These are phyloP conservation scores for Talaromyces thailandensis DNA, from an alignment of 495 filamentous ascomycete genomes.

Conservation along the genomic window DNA sequence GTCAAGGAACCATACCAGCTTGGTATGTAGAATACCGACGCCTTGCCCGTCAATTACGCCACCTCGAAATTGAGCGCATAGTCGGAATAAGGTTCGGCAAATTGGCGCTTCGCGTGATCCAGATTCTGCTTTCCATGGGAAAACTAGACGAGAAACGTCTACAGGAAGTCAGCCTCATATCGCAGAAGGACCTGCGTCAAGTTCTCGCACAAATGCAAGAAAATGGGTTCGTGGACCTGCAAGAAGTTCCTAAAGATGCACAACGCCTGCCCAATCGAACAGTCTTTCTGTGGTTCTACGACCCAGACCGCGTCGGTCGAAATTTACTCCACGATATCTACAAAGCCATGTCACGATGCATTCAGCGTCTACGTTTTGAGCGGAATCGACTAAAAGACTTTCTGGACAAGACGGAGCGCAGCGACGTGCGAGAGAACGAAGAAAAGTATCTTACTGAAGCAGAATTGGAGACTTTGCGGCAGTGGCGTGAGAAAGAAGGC, in stretches of 20 bases:
- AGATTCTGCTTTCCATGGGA: slow-evolving; percentile 75
- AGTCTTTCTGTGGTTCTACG: slow-evolving; percentile 86
- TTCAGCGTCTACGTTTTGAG: slow-evolving; percentile 70
- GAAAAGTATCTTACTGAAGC: slow-evolving; percentile 61
- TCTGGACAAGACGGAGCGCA: slow-evolving; percentile 67
- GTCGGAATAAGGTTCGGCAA: slow-evolving; percentile 68
- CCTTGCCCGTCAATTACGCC: slow-evolving; percentile 57
- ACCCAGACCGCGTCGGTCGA: slow-evolving; percentile 55
- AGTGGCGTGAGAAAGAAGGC: slow-evolving; percentile 65
- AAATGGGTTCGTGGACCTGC: slow-evolving; percentile 74
- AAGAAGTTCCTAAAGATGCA: slow-evolving; percentile 84
- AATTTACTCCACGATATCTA: slow-evolving; percentile 69
- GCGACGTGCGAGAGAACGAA: slow-evolving; percentile 73
- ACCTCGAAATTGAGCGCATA: slow-evolving; percentile 67
- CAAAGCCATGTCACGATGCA: slow-evolving; percentile 76
- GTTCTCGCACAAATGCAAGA: slow-evolving; percentile 74
- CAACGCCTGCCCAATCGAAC: slow-evolving; percentile 68
- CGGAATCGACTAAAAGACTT: slow-evolving; percentile 55
- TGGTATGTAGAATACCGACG: slow-evolving; percentile 74
- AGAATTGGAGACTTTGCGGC: slow-evolving; percentile 56
- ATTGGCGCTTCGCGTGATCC: slow-evolving; percentile 64
- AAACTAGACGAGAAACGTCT: slow-evolving; percentile 87
- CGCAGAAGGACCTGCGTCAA: slow-evolving; percentile 70
- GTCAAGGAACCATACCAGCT: slow-evolving; percentile 43
- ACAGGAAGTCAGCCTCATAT: slow-evolving; percentile 62